Evolutionary conservation across 1,139 yeast species (phyloP).

Genomic region (Debaryomyces fabryi): DNA sequence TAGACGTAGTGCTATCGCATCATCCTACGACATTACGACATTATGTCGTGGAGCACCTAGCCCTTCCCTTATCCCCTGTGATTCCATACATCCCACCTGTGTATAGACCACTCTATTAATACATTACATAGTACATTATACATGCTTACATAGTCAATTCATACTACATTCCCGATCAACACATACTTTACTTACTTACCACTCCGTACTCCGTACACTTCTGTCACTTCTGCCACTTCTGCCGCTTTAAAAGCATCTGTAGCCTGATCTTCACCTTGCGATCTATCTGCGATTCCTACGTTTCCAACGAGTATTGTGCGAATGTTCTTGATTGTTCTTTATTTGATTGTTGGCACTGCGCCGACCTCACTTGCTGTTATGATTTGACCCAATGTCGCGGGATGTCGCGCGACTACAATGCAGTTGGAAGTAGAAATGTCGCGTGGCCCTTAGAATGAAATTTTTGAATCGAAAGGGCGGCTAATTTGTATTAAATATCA

Average conservation of each 20-base stretch:
- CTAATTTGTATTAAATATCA: constrained; percentile 8
- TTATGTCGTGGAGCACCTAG: neutral
- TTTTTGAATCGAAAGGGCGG: constrained; percentile 11
- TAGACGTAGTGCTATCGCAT: neutral
- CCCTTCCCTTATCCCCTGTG: neutral
- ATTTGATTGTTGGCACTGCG: neutral
- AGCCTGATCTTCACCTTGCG: too few species aligned
- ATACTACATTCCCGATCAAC: too few species aligned
- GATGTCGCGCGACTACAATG: constrained; percentile 7
- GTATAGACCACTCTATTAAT: neutral
- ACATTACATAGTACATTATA: too few species aligned
- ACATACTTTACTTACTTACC: too few species aligned
- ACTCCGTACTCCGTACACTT: too few species aligned
- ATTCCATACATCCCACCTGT: neutral
- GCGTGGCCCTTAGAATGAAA: constrained; percentile 6
- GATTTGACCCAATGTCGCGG: neutral
- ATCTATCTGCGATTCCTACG: too few species aligned
- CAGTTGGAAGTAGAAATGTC: constrained; percentile 4
- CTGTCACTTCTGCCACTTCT: too few species aligned
- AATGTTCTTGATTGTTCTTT: neutral
- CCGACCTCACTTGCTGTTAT: neutral
- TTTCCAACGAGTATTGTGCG: too few species aligned
- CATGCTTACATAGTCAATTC: too few species aligned
- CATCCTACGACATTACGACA: neutral
- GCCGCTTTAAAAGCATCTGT: too few species aligned